phyloP scores from a whole-genome alignment of 306 rosid species.

The Quillaja saponaria region DNA sequence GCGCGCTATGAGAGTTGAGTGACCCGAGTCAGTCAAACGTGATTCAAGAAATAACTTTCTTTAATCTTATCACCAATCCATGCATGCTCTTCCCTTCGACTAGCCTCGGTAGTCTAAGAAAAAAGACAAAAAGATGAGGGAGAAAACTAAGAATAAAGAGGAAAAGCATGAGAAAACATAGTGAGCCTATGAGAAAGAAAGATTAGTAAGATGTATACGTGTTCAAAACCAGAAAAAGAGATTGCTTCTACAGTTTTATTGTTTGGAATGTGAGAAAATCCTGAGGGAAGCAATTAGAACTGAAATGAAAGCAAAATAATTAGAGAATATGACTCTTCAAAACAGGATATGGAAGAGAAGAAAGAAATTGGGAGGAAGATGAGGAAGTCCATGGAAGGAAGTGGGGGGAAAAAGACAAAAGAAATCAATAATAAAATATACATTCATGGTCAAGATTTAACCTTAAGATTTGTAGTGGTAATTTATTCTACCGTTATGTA shows the following conservation, averaged over 20 bases:
- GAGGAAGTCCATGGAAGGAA: too few species aligned
- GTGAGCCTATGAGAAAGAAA: slow-evolving; percentile 41
- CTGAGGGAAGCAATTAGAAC: too few species aligned
- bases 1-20: slow-evolving; percentile 89
- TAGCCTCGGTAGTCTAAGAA: slow-evolving; percentile 46
- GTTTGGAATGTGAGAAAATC: neutral
- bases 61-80: slow-evolving; percentile 55
- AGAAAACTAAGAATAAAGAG: slow-evolving; percentile 48
- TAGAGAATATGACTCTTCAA: too few species aligned
- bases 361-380: too few species aligned
- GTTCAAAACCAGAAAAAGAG: neutral
- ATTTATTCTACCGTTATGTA: too few species aligned
- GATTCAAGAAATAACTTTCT: slow-evolving; percentile 41
- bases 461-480: too few species aligned
- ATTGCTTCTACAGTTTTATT: neutral
- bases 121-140: slow-evolving; percentile 44
- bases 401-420: too few species aligned
- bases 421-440: too few species aligned
- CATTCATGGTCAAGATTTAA: too few species aligned
- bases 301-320: too few species aligned
- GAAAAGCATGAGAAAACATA: slow-evolving; percentile 24
- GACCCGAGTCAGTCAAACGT: slow-evolving; percentile 76
- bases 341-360: too few species aligned
- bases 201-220: neutral
- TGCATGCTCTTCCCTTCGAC: slow-evolving; percentile 30